phyloP scores from a whole-genome alignment of 129 eudicot genomes.

The Smallanthus sonchifolius region DNA sequence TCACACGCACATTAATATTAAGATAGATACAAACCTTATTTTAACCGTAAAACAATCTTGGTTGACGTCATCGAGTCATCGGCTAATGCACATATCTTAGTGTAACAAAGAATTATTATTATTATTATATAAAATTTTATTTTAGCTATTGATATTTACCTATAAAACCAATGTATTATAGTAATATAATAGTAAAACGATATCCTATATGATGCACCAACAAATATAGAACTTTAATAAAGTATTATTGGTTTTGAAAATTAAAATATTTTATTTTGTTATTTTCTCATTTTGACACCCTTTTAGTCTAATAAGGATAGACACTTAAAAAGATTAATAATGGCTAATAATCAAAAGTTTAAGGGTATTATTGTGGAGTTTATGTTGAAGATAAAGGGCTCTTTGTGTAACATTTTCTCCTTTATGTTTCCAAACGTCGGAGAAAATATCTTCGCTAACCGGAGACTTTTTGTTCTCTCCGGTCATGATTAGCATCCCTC shows the following conservation, averaged over 20 bases:
- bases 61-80: no score
- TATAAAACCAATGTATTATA: neutral
- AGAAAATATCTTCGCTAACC: neutral
- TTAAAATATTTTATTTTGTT: neutral
- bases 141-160: neutral
- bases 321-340: no score
- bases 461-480: conserved; percentile 19
- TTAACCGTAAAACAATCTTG: no score
- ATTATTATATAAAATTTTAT: neutral
- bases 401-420: neutral
- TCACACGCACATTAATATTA: no score
- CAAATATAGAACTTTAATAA: neutral
- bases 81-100: no score
- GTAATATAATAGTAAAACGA: no score
- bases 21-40: no score
- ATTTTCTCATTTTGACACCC: neutral
- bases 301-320: neutral
- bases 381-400: neutral
- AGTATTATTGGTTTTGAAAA: neutral
- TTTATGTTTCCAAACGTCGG: neutral
- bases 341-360: neutral
- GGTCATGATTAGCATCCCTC: conserved; percentile 6
- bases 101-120: no score
- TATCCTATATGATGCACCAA: neutral
- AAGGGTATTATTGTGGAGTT: neutral